These are phyloP conservation scores for Heliamphora exappendiculata DNA, from an alignment of 148 eudicot species.

Conservation along the genomic window DNA sequence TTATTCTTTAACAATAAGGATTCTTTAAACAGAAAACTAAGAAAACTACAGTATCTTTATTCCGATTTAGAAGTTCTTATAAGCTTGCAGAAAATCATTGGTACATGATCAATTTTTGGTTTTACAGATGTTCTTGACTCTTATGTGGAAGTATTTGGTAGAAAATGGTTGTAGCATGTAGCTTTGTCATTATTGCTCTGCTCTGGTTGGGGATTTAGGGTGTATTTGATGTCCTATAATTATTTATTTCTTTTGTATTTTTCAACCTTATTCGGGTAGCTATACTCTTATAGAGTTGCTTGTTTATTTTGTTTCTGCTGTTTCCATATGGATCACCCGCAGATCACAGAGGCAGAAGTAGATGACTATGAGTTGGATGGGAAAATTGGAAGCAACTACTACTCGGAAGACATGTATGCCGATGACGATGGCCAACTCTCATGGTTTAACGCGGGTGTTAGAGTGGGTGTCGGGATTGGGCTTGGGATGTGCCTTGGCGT, in stretches of 20 bases:
- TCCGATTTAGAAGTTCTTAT: no score
- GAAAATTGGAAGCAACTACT: conserved; percentile 26
- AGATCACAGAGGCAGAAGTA: conserved; percentile 28
- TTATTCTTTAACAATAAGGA: no score
- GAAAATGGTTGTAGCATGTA: no score
- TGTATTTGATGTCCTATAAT: not conserved
- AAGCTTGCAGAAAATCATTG: no score
- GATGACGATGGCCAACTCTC: conserved; percentile 50
- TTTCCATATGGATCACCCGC: conserved; percentile 7
- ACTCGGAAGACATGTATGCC: conserved; percentile 28
- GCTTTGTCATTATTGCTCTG: no score
- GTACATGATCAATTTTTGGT: no score
- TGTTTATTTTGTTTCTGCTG: conserved; percentile 1
- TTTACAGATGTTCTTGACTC: no score
- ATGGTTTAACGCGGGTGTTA: conserved; percentile 57
- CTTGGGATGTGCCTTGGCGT: conserved; percentile 54
- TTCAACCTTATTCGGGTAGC: not conserved
- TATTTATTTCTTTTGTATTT: not conserved
- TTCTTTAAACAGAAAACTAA: no score
- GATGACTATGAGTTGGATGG: conserved; percentile 33
- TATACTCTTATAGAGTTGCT: not conserved
- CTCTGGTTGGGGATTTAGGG: not conserved
- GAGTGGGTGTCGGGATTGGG: conserved; percentile 58
- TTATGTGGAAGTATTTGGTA: no score
- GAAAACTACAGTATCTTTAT: no score